Base-by-base conservation (phyloP, 495 filamentous ascomycete genomes). In the Talaromyces stipitatus region DNA sequence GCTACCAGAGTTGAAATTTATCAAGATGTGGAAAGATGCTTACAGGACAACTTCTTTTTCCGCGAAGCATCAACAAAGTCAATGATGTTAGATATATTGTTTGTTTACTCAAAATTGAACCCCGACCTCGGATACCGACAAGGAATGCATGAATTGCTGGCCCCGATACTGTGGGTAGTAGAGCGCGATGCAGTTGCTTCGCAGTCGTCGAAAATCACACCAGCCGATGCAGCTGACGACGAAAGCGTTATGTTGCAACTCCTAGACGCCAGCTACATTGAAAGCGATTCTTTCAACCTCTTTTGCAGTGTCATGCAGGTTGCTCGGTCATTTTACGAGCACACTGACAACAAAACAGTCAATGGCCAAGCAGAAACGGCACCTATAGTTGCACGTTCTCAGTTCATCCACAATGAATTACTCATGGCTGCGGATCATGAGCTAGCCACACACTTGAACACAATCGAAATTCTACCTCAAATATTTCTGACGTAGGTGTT, bases 131-230 rank as follows among this genome's bases (percentile, higher is more conserved):
- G 91, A 16, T 98, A 98, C 63, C 83, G 95, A 24, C 94, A 98
- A 72, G 94, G 94, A 16, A 97, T 98, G 91, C 94, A 98, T 66
- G 94, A 98, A 69, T 69, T 98, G 22, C 76, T 97, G 18, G 94
- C 92, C 0, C 92, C 95, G 3, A 84, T 98, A 27, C 73, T 97
- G 9, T 96, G 91, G 85, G 89, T 90, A 9, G 75, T 98, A 11
- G 85, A 90, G 54, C 79, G 85, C 57, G 94, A 98, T 70, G 86
- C 95, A 6, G 74, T 95, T 29, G 72, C 80, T n/a, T 62, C 63
- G 0, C 65, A 78, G 20, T 16, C 11, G 6, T 62, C 65, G 2
- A 51, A 59, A 1, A 63, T 66, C 20, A 56, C 54, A 3, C 30
- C 51, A 12, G 60, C 60, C 3, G 63, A 70, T 18, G 50, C 59